Conservation (phyloP, 2,329 filamentous ascomycete species). For the Neophaeococcomyces mojaviensis region DNA sequence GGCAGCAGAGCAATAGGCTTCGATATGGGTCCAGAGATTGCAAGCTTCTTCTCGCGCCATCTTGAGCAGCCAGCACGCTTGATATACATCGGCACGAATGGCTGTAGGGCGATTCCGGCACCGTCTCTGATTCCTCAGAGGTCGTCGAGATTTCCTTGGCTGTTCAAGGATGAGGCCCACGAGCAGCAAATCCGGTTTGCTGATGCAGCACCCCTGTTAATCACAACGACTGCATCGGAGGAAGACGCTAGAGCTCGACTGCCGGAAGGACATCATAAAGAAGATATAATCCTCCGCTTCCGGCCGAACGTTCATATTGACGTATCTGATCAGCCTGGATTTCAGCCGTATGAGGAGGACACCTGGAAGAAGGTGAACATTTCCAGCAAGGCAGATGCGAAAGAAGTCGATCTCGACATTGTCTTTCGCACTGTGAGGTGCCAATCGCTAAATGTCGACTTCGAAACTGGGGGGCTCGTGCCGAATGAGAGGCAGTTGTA, state of each 20-base stretch:
- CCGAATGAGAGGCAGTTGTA: slow-evolving; percentile 6
- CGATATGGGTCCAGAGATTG: slow-evolving; percentile 9
- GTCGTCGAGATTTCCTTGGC: slow-evolving; percentile 1
- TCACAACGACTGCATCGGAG: slow-evolving; percentile 9
- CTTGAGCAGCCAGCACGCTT: slow-evolving; percentile 7
- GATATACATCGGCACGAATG: slow-evolving; percentile 7
- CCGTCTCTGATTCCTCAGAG: slow-evolving; percentile 11
- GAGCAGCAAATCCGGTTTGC: slow-evolving; percentile 11
- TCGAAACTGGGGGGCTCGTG: slow-evolving; percentile 8
- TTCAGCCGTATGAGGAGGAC: neutral
- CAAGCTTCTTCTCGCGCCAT: slow-evolving; percentile 9
- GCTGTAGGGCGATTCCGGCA: slow-evolving; percentile 2
- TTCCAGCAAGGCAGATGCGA: neutral
- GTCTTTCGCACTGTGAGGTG: slow-evolving; percentile 10
- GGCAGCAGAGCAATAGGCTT: slow-evolving; percentile 5
- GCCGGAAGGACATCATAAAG: neutral
- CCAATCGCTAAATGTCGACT: slow-evolving; percentile 9
- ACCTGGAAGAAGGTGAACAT: neutral
- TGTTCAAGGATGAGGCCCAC: slow-evolving; percentile 4
- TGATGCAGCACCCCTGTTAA: slow-evolving; percentile 8
- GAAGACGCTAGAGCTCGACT: slow-evolving; percentile 1
- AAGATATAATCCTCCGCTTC: slow-evolving; percentile 9
- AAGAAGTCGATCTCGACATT: slow-evolving; percentile 2
- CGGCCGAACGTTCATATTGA: slow-evolving; percentile 12
- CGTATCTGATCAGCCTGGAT: neutral